These are phyloP conservation scores for Begonia masoniana DNA, from an alignment of 306 rosid genomes.

Conservation along the genomic window DNA sequence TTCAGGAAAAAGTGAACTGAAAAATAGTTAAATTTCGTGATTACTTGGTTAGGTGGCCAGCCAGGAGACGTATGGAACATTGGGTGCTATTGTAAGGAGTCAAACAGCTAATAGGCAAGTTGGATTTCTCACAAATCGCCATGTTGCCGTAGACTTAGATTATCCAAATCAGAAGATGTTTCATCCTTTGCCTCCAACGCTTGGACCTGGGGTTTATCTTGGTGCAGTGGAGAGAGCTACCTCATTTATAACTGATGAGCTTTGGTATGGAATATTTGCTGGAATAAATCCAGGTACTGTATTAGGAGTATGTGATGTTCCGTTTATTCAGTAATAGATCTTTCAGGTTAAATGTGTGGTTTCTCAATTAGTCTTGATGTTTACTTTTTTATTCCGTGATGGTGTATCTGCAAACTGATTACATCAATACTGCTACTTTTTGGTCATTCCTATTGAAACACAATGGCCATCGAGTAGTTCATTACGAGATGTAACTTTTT, in stretches of 20 bases:
- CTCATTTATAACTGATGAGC: constrained; percentile 93
- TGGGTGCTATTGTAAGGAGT: constrained; percentile 97
- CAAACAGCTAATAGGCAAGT: constrained; percentile 89
- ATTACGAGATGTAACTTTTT: too few relatives aligned
- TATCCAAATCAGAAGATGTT: constrained; percentile 99
- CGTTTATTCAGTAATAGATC: too few relatives aligned
- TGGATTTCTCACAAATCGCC: constrained; percentile 98
- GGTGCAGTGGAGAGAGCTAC: constrained; percentile 99
- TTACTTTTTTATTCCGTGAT: too few relatives aligned
- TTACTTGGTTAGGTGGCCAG: constrained; percentile 59
- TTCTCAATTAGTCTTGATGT: too few relatives aligned
- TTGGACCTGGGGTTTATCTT: constrained; percentile 98
- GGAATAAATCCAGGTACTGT: constrained; percentile 94
- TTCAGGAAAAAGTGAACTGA: too few relatives aligned
- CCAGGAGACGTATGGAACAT: constrained; percentile 96
- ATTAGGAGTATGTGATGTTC: too few relatives aligned
- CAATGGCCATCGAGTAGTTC: too few relatives aligned
- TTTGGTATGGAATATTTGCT: constrained; percentile 97
- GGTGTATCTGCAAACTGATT: too few relatives aligned
- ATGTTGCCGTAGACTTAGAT: constrained; percentile 92
- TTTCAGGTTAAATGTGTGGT: too few relatives aligned
- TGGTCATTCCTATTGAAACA: too few relatives aligned
- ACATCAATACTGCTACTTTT: too few relatives aligned
- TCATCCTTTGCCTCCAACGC: constrained; percentile 93
- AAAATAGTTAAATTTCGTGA: too few relatives aligned